Base-by-base conservation (phyloP, 176 grass and related monocot species). In the Hordeum marinum region DNA sequence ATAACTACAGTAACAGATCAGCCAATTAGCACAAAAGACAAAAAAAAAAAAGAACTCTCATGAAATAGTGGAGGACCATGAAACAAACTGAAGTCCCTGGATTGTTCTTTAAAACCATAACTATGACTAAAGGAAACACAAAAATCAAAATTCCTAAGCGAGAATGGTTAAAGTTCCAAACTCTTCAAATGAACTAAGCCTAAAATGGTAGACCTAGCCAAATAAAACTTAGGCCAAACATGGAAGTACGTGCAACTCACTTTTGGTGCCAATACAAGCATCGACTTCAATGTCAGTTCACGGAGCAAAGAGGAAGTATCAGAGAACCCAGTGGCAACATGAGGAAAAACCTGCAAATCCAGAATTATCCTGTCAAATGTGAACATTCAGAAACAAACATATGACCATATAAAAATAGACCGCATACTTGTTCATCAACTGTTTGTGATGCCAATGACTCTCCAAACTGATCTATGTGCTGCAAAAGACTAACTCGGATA, bases 391-490 rank as follows among this genome's bases (percentile, higher is more conserved):
- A 48, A 68, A 68, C n/a, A 55, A 63, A 21, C 43, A 85, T 34
- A 39, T 63, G 13, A 31, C 39, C 43, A 81, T 46, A 52, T 25
- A 61, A 18, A 73, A 70, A 76, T 5, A 87, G 23, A 91, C 57
- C 45, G 63, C 87, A 83, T 86, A 99, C 96, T 91, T 99, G 96
- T 62, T 99, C 94, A 90, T 99, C 96, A 83, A 94, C 96, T 88
- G 91, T 99, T 85, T 99, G 96, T 83, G 88, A 69, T 74, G 90
- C 78, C 80, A 99, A 83, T 68, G 91, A 96, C 63, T 99, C 97
- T 39, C 97, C 97, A 92, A 94, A 99, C 84, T 99, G 97, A 82
- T 99, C 97, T 92, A 96, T 84, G 67, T 99, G 94, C 82, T 96
- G 97, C 86, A 99, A 83, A 80, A 99, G 97, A 80, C 90, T 90